Percentiles rank a stretch among this genome's conserved stretches.
Conservation (phyloP, 1,139 yeast genomes). For the Pichia cactophila region DNA sequence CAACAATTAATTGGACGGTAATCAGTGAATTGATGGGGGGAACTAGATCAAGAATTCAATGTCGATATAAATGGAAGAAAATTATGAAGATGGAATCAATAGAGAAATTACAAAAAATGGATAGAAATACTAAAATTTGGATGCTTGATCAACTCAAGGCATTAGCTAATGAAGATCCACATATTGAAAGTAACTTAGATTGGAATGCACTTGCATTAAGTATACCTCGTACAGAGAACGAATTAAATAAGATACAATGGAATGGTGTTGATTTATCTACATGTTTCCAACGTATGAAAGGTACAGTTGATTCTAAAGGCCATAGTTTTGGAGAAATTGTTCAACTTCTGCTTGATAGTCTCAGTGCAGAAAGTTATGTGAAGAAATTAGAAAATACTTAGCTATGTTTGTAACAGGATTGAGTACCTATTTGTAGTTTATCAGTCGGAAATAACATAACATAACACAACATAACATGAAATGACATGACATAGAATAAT, state of each 20-base stretch:
- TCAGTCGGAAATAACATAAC: no score
- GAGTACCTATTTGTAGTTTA: no score
- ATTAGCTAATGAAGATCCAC: slow-evolving; percentile 23
- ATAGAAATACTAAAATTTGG: slow-evolving; percentile 49
- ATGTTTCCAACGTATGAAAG: slow-evolving; percentile 40
- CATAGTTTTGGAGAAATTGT: slow-evolving; percentile 34
- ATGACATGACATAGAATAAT: no score
- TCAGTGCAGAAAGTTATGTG: slow-evolving; percentile 1
- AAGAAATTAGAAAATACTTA: neutral
- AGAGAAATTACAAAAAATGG: slow-evolving; percentile 43
- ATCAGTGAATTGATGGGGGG: slow-evolving; percentile 90
- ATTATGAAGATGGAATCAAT: slow-evolving; percentile 54
- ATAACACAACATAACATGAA: no score
- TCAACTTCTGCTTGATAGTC: slow-evolving; percentile 11
- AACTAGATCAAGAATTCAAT: slow-evolving; percentile 79
- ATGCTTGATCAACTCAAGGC: slow-evolving; percentile 40
- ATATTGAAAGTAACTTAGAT: slow-evolving; percentile 36
- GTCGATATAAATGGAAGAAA: slow-evolving; percentile 92
- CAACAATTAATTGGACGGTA: slow-evolving; percentile 75
- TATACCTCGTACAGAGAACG: slow-evolving; percentile 26
- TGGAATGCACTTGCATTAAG: slow-evolving; percentile 52
- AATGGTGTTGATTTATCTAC: slow-evolving; percentile 39
- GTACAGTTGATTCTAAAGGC: slow-evolving; percentile 32
- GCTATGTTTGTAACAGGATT: no score
- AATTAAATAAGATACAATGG: slow-evolving; percentile 25